Conservation (phyloP, 129 eudicot species). For the sunflower (Helianthus annuus) region HanXRQr2.0-SUNRISE NC_035448.2:27860533-27861032, state of each 20-base stretch:
- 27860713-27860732: slow-evolving; percentile 67
- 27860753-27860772: slow-evolving; percentile 98
- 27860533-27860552: slow-evolving; percentile 90
- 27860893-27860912: slow-evolving; percentile 17
- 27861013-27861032: neutral
- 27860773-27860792: slow-evolving; percentile 76
- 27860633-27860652: neutral
- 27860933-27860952: neutral
- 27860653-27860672: neutral
- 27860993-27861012: neutral
- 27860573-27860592: slow-evolving; percentile 79
- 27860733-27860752: slow-evolving; percentile 91
- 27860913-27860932: neutral
- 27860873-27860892: neutral
- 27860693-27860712: neutral
- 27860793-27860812: slow-evolving; percentile 95
- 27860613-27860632: slow-evolving; percentile 73
- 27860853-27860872: slow-evolving; percentile 67
- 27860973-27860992: neutral
- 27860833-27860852: slow-evolving; percentile 93
- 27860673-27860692: neutral
- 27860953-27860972: neutral
- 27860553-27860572: slow-evolving; percentile 69
- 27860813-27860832: slow-evolving; percentile 97
- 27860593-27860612: slow-evolving; percentile 97